These are phyloP conservation scores for Phaeosphaeriaceae sp. DNA, from an alignment of 2,329 filamentous ascomycete genomes.

Conservation along the genomic window DNA sequence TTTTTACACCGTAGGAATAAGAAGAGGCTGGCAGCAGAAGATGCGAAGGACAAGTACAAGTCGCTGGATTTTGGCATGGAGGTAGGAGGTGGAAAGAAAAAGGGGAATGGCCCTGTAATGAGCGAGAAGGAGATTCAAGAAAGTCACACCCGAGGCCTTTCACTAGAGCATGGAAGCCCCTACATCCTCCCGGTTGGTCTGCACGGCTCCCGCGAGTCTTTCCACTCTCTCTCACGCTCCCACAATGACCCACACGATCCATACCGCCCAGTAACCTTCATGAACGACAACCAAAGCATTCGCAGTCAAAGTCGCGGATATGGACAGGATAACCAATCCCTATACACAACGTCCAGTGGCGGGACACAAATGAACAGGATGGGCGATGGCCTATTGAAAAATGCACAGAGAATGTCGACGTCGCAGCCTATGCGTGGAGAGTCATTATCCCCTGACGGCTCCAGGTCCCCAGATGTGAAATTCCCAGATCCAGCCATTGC, in stretches of 20 bases:
- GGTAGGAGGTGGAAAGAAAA: constrained; percentile 49
- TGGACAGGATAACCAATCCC: constrained; percentile 54
- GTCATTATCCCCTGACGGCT: constrained; percentile 43
- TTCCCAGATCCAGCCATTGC: constrained; percentile 41
- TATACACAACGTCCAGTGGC: constrained; percentile 59
- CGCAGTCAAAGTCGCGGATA: constrained; percentile 37
- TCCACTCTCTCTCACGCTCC: constrained; percentile 82
- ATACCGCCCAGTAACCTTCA: constrained; percentile 72
- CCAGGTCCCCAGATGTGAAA: constrained; percentile 40
- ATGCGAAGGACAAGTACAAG: constrained; percentile 84
- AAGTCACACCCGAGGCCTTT: constrained; percentile 57
- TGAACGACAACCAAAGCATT: constrained; percentile 52
- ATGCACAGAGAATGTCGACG: constrained; percentile 65
- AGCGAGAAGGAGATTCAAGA: constrained; percentile 52
- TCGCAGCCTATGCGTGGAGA: constrained; percentile 55
- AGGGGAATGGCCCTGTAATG: constrained; percentile 57
- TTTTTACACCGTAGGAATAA: constrained; percentile 81
- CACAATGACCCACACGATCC: constrained; percentile 80
- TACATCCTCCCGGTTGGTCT: constrained; percentile 90
- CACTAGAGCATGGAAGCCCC: constrained; percentile 74
- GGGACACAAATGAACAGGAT: constrained; percentile 55
- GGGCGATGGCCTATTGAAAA: constrained; percentile 59
- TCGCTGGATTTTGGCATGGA: constrained; percentile 92
- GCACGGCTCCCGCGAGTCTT: constrained; percentile 80
- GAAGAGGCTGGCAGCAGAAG: constrained; percentile 74